A percentile compares a stretch with the other conserved stretches of the same genome.
Evolutionary conservation across 139 green algal species (phyloP).

Genomic region (Gonium pectorale): DNA sequence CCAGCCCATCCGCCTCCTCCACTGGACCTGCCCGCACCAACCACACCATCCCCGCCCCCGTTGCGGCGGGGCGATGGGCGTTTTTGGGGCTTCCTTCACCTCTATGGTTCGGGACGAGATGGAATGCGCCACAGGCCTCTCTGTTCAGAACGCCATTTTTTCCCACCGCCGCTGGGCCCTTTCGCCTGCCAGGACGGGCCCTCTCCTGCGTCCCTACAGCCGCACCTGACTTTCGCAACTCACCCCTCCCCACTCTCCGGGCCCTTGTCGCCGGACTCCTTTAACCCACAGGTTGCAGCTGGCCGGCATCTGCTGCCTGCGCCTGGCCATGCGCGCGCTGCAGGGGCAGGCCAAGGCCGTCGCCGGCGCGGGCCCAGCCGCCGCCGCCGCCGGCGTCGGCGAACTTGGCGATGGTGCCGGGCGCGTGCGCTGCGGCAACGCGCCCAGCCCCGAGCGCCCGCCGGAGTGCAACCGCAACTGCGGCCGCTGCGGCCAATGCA

Average conservation of each 20-base stretch:
- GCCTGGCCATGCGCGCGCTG: not conserved
- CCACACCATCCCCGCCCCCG: no score
- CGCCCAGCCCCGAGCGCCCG: no score
- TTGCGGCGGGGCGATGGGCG: no score
- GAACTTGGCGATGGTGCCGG: no score
- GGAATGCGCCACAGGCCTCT: not conserved
- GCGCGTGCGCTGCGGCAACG: no score
- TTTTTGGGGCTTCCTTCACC: no score
- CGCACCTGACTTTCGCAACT: not conserved
- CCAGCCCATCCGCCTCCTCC: no score
- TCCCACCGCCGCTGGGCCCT: not conserved
- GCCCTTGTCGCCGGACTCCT: not conserved
- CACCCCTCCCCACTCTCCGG: not conserved
- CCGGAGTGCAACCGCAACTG: no score
- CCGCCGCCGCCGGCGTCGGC: not conserved
- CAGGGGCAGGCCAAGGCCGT: not conserved
- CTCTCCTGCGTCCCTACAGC: not conserved
- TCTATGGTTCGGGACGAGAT: not conserved
- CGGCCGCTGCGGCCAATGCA: no score
- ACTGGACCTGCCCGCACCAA: no score
- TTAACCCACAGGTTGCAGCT: slow-evolving; percentile 10
- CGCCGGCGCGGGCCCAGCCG: not conserved
- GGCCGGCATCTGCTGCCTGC: slow-evolving; percentile 2
- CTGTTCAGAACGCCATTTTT: not conserved
- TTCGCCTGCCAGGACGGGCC: not conserved